Conservation (phyloP, 345 rosid genomes). For the Lepidium didymum region DNA sequence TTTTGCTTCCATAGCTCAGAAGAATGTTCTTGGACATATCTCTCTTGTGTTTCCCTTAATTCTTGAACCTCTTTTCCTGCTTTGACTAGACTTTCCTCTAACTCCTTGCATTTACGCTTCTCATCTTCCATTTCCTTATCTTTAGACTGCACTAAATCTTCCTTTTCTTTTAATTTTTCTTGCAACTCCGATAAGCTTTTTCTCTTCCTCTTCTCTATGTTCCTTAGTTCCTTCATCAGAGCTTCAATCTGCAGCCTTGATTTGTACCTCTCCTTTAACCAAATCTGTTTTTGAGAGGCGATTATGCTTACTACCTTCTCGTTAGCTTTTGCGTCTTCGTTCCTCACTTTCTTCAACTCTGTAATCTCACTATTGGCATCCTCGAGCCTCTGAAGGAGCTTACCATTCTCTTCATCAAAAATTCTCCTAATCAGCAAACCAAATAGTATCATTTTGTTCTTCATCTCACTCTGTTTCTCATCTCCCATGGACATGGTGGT, state of each 20-base stretch:
- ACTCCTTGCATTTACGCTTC: conserved; percentile 40
- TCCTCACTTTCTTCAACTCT: conserved; percentile 56
- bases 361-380: conserved; percentile 49
- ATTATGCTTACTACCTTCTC: conserved; percentile 86
- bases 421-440: conserved; percentile 67
- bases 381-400: conserved; percentile 47
- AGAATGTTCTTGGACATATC: conserved; percentile 59
- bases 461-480: conserved; percentile 47
- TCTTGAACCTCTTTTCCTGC: conserved; percentile 46
- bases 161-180: conserved; percentile 50
- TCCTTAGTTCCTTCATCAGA: conserved; percentile 48
- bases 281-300: conserved; percentile 80
- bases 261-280: conserved; percentile 66
- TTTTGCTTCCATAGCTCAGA: conserved; percentile 77
- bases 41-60: conserved; percentile 47
- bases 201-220: conserved; percentile 41
- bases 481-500: conserved; percentile 34
- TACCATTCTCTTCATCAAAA: conserved; percentile 38
- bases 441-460: conserved; percentile 51
- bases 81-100: conserved; percentile 49
- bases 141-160: conserved; percentile 44
- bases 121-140: conserved; percentile 48
- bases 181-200: conserved; percentile 41
- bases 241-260: conserved; percentile 53
- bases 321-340: conserved; percentile 81